phyloP scores from a whole-genome alignment of 2,329 filamentous ascomycete genomes.

The Cryphonectria parasitica region DNA sequence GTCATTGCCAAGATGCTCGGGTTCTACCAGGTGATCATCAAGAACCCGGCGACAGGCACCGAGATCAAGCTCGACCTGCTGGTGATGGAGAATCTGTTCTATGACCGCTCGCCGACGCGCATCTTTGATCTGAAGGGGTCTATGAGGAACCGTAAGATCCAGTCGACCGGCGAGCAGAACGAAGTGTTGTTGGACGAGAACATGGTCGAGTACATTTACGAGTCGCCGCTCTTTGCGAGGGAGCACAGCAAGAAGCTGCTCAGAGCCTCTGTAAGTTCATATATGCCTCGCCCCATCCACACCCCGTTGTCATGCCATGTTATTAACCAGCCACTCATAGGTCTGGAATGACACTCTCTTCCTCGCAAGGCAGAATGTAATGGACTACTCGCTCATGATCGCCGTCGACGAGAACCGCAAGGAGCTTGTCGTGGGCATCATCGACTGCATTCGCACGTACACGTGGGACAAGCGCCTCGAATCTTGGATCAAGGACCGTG shows the following conservation, averaged over 20 bases:
- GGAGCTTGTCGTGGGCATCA: slow-evolving; percentile 95
- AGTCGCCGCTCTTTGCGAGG: slow-evolving; percentile 90
- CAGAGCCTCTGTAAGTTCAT: slow-evolving; percentile 66
- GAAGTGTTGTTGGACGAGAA: slow-evolving; percentile 98
- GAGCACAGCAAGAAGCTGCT: slow-evolving; percentile 96
- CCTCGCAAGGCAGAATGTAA: slow-evolving; percentile 91
- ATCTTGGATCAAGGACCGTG: slow-evolving; percentile 98
- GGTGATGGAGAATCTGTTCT: slow-evolving; percentile 97
- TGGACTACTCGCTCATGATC: slow-evolving; percentile 99
- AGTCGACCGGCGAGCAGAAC: slow-evolving; percentile 92
- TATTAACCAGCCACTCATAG: slow-evolving; percentile 20
- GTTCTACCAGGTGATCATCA: slow-evolving; percentile 96
- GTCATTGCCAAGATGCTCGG: slow-evolving; percentile 99
- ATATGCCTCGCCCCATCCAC: neutral
- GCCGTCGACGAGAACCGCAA: slow-evolving; percentile 89
- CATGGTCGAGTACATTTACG: slow-evolving; percentile 98
- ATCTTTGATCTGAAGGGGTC: slow-evolving; percentile 97
- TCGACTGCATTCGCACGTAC: slow-evolving; percentile 97
- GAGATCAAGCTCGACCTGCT: slow-evolving; percentile 95
- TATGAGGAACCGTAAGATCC: slow-evolving; percentile 97
- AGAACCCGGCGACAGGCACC: slow-evolving; percentile 86
- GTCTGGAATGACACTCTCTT: slow-evolving; percentile 98
- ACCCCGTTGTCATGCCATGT: neutral
- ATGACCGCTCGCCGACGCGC: slow-evolving; percentile 85
- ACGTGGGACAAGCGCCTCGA: slow-evolving; percentile 99